phyloP scores from a whole-genome alignment of 73 alveolate genomes.

The Paramecium octaurelia region DNA sequence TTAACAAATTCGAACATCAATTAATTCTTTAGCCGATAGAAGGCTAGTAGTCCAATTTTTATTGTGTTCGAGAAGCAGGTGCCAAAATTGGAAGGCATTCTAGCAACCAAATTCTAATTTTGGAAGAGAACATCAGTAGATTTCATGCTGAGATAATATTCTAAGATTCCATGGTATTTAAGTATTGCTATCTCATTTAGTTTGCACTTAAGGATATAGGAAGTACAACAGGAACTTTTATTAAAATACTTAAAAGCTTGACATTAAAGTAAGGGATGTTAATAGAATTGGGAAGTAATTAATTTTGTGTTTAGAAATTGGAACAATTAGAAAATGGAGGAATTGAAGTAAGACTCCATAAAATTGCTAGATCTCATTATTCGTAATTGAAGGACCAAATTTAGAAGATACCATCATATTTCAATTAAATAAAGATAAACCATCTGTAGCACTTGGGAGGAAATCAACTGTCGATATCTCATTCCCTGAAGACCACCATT shows the following conservation, averaged over 20 bases:
- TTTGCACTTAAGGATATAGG: slow-evolving; percentile 75
- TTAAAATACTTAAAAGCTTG: slow-evolving; percentile 72
- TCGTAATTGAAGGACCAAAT: slow-evolving; percentile 40
- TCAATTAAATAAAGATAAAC: not conserved
- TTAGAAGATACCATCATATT: not conserved
- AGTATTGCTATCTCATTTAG: not conserved
- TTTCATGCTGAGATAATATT: slow-evolving; percentile 64
- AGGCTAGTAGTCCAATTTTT: slow-evolving; percentile 77
- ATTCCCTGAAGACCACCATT: slow-evolving; percentile 45
- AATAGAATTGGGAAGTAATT: slow-evolving; percentile 81
- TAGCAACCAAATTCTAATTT: slow-evolving; percentile 78
- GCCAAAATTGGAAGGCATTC: slow-evolving; percentile 84
- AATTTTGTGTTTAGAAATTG: slow-evolving; percentile 63
- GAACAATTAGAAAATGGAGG: slow-evolving; percentile 41
- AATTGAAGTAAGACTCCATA: not conserved
- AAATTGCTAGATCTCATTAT: not conserved
- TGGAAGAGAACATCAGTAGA: slow-evolving; percentile 77
- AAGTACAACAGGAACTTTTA: slow-evolving; percentile 80
- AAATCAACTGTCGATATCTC: slow-evolving; percentile 39
- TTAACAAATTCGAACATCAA: slow-evolving; percentile 22
- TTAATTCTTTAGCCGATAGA: slow-evolving; percentile 75
- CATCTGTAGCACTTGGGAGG: slow-evolving; percentile 21
- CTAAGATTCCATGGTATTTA: slow-evolving; percentile 6
- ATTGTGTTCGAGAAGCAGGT: slow-evolving; percentile 76
- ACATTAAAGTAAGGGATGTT: slow-evolving; percentile 72